Base-by-base conservation (phyloP, 345 rosid species). In the Eucalyptus microcorys region DNA sequence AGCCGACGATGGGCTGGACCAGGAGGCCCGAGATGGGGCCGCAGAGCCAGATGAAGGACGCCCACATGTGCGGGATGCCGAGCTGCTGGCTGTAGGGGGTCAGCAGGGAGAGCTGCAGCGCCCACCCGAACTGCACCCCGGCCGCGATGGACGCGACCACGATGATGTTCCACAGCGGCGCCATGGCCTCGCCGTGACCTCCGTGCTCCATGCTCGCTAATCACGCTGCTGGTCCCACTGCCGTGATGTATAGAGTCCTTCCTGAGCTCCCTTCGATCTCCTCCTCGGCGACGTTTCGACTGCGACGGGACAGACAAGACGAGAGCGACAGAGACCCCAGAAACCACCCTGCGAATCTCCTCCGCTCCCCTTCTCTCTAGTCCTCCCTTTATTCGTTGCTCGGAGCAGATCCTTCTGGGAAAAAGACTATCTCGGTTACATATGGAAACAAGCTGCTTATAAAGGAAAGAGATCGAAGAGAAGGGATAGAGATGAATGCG, bases 61-160 rank as follows among this genome's bases (percentile, higher is more conserved):
- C 91, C 94, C 93, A 91, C 40, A 86, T 40, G 89, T 93, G 93
- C 19, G 95, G 90, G 34, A 93, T 91, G 30, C 95, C 95, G 1
- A 92, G 89, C 50, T 90, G 94, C 66, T 93, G 95, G 15, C 91
- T 91, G 83, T 93, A 92, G 3, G 95, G 95, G 12, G 95, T 93
- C 52, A 93, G 85, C 8, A 93, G 85, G 68, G 95, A 93, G 17
- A 93, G 93, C 92, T 92, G 95, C 2, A 93, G 86, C 10, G 94
- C 94, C 95, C 95, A 93, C 5, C 95, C 95, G 87, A 93, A 93
- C 84, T 92, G 94, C 47, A 93, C 34, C 7, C 95, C 95, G 21
- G 94, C 94, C 10, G 94, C 95, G 17, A 93, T 90, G 14, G 95
- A 88, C 26, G 95, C 90, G 16, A 93, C 94, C 87, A 79, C n/a